These are phyloP conservation scores for Canavalia gladiata DNA, from an alignment of 306 rosid species.

Conservation along the genomic window DNA sequence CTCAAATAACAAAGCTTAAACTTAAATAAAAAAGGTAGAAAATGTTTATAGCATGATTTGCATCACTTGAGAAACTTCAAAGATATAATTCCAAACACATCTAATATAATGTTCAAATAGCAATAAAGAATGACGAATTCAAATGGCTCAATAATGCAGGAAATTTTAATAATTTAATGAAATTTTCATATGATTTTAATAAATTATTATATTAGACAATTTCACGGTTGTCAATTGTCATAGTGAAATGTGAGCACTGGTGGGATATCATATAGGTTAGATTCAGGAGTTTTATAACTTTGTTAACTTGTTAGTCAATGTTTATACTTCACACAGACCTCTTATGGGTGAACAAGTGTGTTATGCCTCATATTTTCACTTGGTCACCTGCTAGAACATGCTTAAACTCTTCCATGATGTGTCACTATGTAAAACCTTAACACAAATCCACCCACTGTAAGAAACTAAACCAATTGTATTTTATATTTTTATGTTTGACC, in stretches of 20 bases:
- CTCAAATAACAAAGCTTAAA: slow-evolving; percentile 35
- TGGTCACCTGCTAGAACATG: slow-evolving; percentile 23
- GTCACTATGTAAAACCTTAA: slow-evolving; percentile 12
- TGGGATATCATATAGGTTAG: not conserved
- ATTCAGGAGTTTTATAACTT: not conserved
- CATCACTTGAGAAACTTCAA: slow-evolving; percentile 23
- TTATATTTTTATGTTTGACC: slow-evolving; percentile 22
- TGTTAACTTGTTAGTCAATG: not conserved
- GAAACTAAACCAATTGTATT: slow-evolving; percentile 24
- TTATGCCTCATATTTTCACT: not conserved
- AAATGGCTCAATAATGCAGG: slow-evolving; percentile 26
- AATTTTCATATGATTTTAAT: not conserved
- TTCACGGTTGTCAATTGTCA: slow-evolving; percentile 10
- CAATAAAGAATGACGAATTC: slow-evolving; percentile 33
- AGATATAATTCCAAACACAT: slow-evolving; percentile 12
- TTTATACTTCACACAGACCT: slow-evolving; percentile 16
- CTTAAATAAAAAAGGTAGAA: not conserved
- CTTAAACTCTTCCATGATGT: slow-evolving; percentile 11
- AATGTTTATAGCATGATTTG: slow-evolving; percentile 12
- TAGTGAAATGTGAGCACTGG: slow-evolving; percentile 4
- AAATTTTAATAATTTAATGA: not conserved
- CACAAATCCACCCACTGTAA: slow-evolving; percentile 28
- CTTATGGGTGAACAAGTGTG: not conserved
- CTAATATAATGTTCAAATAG: slow-evolving; percentile 21
- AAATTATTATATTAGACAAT: slow-evolving; percentile 5